A percentile compares a stretch with the other conserved stretches of the same genome.
Evolutionary conservation across 1,284 basidiomycete genomes (phyloP).

Genomic region (Ustilago xerochloae): DNA sequence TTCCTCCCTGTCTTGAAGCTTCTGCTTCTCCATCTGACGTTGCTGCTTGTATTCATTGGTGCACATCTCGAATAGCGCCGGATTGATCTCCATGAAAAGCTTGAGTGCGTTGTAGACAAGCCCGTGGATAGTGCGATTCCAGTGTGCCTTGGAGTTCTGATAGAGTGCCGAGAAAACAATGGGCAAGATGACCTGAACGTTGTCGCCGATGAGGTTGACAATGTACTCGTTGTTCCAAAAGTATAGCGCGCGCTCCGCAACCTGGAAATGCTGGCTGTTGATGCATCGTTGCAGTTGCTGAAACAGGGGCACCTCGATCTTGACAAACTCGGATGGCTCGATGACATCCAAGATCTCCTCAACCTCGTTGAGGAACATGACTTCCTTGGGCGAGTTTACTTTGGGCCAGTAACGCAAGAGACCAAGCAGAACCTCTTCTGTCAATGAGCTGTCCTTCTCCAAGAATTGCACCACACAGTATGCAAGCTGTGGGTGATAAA

Average conservation of each 20-base stretch:
- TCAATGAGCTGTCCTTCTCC: constrained; percentile 92
- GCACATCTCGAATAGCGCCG: constrained; percentile 91
- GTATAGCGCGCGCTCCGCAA: constrained; percentile 69
- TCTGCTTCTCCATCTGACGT: constrained; percentile 70
- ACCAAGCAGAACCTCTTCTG: constrained; percentile 94
- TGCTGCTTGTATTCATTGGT: constrained; percentile 93
- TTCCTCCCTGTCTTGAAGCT: constrained; percentile 57
- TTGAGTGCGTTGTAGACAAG: constrained; percentile 99
- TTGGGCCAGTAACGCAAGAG: constrained; percentile 98
- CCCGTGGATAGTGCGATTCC: constrained; percentile 98
- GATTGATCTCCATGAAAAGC: constrained; percentile 99
- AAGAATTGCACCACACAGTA: constrained; percentile 99
- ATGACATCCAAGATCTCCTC: constrained; percentile 99
- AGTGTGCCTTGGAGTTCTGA: constrained; percentile 95
- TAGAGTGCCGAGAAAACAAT: constrained; percentile 98
- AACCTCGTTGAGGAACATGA: constrained; percentile 99
- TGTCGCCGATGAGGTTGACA: constrained; percentile 98
- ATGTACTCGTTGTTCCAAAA: constrained; percentile 92
- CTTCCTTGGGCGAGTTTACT: constrained; percentile 99
- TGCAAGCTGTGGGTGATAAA: constrained; percentile 97
- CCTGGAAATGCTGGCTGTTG: constrained; percentile 99
- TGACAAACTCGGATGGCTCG: constrained; percentile 94
- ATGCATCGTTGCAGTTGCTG: constrained; percentile 95
- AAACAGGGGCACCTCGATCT: constrained; percentile 94
- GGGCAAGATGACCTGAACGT: constrained; percentile 86